Conservation (phyloP, 208 protist species). For the Leishmania major region DNA sequence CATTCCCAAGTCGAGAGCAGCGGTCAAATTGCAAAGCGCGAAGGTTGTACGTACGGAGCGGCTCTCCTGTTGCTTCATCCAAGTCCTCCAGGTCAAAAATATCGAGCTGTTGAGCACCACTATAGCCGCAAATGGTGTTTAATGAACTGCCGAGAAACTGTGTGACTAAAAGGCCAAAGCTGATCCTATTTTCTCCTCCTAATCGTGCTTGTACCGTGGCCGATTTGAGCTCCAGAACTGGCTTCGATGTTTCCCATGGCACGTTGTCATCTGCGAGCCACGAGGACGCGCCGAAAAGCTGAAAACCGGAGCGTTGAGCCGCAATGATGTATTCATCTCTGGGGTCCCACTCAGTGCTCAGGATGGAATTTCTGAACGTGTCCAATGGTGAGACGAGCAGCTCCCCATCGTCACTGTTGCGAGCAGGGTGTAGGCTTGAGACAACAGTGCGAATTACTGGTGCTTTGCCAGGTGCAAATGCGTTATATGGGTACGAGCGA, state of each 20-base stretch:
- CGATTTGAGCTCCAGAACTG: conserved; percentile 14
- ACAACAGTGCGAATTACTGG: neutral
- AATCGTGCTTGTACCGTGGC: conserved; percentile 20
- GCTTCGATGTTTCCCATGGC: neutral
- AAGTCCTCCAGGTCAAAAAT: conserved; percentile 83
- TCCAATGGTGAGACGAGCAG: conserved; percentile 15
- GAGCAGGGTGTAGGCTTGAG: conserved; percentile 11
- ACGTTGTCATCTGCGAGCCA: neutral
- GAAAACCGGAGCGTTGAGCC: conserved; percentile 21
- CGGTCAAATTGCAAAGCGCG: conserved; percentile 1
- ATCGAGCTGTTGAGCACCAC: conserved; percentile 42
- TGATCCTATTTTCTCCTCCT: conserved; percentile 25
- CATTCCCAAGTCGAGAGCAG: neutral
- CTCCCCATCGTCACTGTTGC: conserved; percentile 13
- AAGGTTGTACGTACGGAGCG: conserved; percentile 52
- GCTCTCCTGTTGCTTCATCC: conserved; percentile 58
- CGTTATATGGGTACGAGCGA: too few species aligned
- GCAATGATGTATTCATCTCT: conserved; percentile 30
- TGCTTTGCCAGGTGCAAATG: neutral
- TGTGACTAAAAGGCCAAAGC: conserved; percentile 51
- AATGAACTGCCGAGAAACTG: conserved; percentile 65
- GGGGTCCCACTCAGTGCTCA: conserved; percentile 24
- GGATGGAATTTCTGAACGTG: conserved; percentile 25
- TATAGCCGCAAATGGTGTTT: conserved; percentile 46
- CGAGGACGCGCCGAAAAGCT: conserved; percentile 20